These are phyloP conservation scores for Solanum rostratum DNA, from an alignment of 257 asterid species.

Conservation along the genomic window DNA sequence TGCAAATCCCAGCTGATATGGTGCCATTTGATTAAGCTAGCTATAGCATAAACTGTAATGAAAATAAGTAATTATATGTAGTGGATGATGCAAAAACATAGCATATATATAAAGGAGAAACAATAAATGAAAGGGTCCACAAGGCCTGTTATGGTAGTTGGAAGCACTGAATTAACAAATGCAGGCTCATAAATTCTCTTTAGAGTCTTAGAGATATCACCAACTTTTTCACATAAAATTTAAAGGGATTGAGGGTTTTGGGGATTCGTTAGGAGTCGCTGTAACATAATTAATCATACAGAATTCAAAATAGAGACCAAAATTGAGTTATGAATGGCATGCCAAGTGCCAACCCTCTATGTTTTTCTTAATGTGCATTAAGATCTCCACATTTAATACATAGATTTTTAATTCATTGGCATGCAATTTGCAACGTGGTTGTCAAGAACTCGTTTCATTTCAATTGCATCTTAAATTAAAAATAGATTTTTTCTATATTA, in stretches of 20 bases:
- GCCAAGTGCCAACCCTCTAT: not conserved
- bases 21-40: slow-evolving; percentile 25
- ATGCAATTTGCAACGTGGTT: too few species aligned
- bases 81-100: not conserved
- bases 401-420: too few species aligned
- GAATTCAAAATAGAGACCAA: not conserved
- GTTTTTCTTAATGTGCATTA: not conserved
- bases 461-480: too few species aligned
- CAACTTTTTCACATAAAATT: not conserved
- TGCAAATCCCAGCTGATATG: slow-evolving; percentile 1
- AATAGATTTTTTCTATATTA: too few species aligned
- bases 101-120: not conserved
- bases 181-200: not conserved
- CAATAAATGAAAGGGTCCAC: not conserved
- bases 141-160: not conserved
- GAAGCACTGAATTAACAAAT: not conserved
- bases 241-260: not conserved
- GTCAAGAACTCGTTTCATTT: too few species aligned
- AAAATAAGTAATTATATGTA: not conserved
- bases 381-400: not conserved
- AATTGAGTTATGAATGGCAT: not conserved
- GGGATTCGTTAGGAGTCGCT: not conserved
- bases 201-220: not conserved
- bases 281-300: not conserved
- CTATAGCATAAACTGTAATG: not conserved